Percentiles rank a stretch among this genome's conserved stretches.
Conservation (phyloP, 2,329 filamentous ascomycete species). For the Tricladium varicosporioides region DNA sequence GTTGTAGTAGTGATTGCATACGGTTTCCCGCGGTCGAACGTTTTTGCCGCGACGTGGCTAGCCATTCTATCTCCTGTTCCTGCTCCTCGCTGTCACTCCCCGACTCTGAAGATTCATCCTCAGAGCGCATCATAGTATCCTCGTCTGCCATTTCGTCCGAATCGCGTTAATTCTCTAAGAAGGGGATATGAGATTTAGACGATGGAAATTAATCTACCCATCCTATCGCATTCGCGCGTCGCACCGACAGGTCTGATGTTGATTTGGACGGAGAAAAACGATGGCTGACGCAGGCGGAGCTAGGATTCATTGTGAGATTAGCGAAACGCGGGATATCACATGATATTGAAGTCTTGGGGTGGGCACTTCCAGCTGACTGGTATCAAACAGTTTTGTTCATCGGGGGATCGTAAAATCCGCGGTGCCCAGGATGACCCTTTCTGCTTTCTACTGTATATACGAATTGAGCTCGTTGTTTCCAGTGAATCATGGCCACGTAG, state of each 20-base stretch:
- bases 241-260: not conserved
- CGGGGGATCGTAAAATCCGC: not conserved
- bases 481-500: not conserved
- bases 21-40: slow-evolving; percentile 82
- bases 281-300: not conserved
- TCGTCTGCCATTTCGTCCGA: slow-evolving; percentile 16
- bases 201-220: not conserved
- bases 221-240: not conserved
- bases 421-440: not conserved
- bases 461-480: not conserved
- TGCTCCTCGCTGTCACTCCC: slow-evolving; percentile 18
- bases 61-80: slow-evolving; percentile 55
- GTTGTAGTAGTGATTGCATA: slow-evolving; percentile 74
- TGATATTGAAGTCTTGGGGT: not conserved
- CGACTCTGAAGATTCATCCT: slow-evolving; percentile 18
- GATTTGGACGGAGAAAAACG: not conserved
- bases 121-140: slow-evolving; percentile 21
- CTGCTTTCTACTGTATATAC: not conserved
- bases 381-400: not conserved
- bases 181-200: not conserved
- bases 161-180: not conserved
- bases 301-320: not conserved
- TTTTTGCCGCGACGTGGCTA: slow-evolving; percentile 70
- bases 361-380: no score
- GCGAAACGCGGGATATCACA: not conserved